Evolutionary conservation across 306 rosid genomes (phyloP), one percentile per base, ranked within the genome.

Genomic region (Vigna mungo): DNA sequence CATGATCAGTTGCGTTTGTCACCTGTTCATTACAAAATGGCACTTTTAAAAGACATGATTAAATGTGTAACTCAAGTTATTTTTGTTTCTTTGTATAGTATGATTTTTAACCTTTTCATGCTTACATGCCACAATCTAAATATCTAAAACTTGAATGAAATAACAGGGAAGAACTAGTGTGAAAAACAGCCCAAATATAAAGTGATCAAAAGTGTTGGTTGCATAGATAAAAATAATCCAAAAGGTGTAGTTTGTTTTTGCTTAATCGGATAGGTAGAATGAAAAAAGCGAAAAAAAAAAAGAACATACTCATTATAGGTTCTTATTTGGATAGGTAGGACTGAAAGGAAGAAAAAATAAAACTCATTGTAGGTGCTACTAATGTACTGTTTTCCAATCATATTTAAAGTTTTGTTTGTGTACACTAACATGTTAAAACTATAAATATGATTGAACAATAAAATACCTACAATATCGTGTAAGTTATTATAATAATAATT

Each of bases 1-100:
- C 93, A 61, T 91, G 88, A 80, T 94, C 97, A 43, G 92, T 93
- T 67, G 97, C 85, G n/a, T 91, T 94, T 82, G 90, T 86, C 64
- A 94, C 98, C 98, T 94, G 93, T 56, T 30, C 47, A 54, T 36
- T 44, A 32, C 51, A 59, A 0, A 75, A 68, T 49, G 15, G 9
- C 63, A 71, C 56, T 61, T 77, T 46, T 23, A 27, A 41, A 43
- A 17, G 18, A 37, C 46, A 60, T 37, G 43, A 72, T 83, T 41
- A 67, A 46, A 23, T 7, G 23, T 6, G 12, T 23, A 15, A 14
- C 0, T 34, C 21, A 2, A 65, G 6, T 3, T 16, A 8, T 30
- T 34, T 34, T 1, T 16, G 1, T n/a, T 6, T 16, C 23, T 15
- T 7, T 32, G 9, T 37, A 17, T 64, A 18, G 4, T 10, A 8